These are phyloP conservation scores for Mucor ambiguus DNA, from an alignment of 371 early-diverging fungal genomes.

Conservation along the genomic window DNA sequence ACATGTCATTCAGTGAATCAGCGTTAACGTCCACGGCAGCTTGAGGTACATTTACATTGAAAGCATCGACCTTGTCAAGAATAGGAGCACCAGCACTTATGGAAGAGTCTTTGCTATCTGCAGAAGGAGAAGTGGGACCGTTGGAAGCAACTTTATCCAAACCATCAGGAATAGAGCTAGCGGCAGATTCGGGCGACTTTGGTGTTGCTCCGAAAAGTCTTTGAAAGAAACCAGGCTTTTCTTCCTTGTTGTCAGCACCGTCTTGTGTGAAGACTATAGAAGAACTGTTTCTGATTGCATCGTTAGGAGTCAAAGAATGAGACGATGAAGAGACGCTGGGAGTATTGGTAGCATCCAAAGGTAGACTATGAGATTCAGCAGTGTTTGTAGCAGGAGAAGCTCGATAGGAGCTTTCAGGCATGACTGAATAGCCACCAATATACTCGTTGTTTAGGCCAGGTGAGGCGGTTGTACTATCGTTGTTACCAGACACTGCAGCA, in stretches of 20 bases:
- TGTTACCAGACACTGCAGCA: background rate
- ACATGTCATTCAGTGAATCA: background rate
- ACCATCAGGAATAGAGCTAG: background rate
- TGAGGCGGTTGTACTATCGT: background rate
- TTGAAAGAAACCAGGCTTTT: background rate
- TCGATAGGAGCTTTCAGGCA: background rate
- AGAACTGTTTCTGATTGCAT: background rate
- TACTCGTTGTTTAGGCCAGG: background rate
- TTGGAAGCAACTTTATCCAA: background rate
- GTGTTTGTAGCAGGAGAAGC: background rate
- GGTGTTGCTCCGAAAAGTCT: background rate
- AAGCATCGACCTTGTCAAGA: background rate
- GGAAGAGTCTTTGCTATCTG: background rate
- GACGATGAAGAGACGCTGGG: background rate
- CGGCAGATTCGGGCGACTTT: background rate
- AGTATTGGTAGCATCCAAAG: background rate
- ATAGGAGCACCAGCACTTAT: background rate
- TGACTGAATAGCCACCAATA: background rate
- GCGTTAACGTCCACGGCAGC: background rate
- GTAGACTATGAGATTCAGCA: background rate
- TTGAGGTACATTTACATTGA: background rate
- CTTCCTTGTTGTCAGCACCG: background rate
- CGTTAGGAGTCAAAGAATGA: background rate
- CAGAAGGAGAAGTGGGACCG: background rate
- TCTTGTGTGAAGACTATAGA: background rate